Evolutionary conservation across 2,329 filamentous ascomycete genomes (phyloP).

Genomic region (Aspergillus transmontanensis): DNA sequence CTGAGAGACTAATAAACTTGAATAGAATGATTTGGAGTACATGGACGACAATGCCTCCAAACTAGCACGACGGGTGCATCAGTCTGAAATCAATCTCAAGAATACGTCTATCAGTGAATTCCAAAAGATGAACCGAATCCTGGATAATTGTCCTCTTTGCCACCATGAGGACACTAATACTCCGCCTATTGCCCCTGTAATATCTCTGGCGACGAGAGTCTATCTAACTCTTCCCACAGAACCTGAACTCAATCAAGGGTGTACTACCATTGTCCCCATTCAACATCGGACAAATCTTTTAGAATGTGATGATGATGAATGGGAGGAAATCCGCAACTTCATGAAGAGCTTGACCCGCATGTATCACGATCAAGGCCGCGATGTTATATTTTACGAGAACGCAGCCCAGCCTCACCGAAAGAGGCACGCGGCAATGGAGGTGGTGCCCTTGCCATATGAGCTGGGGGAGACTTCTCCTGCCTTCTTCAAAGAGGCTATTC

Average conservation of each 20-base stretch:
- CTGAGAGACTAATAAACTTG: constrained; percentile 16
- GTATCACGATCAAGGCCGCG: constrained; percentile 90
- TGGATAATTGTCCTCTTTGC: constrained; percentile 88
- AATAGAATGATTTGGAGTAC: constrained; percentile 82
- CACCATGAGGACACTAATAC: constrained; percentile 82
- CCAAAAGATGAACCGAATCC: constrained; percentile 81
- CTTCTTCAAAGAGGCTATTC: constrained; percentile 93
- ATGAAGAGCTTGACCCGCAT: constrained; percentile 95
- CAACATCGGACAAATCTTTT: constrained; percentile 85
- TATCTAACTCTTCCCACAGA: constrained; percentile 88
- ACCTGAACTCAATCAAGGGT: constrained; percentile 80
- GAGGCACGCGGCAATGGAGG: constrained; percentile 82
- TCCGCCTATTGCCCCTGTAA: constrained; percentile 78
- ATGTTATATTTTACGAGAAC: constrained; percentile 97
- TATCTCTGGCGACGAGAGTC: constrained; percentile 82
- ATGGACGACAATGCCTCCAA: constrained; percentile 95
- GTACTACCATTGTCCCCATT: constrained; percentile 85
- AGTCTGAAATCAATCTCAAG: constrained; percentile 83
- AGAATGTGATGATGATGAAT: constrained; percentile 99
- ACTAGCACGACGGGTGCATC: constrained; percentile 82
- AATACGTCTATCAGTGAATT: constrained; percentile 86
- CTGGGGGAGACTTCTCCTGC: constrained; percentile 90
- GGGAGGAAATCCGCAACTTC: constrained; percentile 98
- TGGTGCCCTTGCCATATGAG: constrained; percentile 83
- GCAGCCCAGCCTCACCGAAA: constrained; percentile 78